Base-by-base conservation (phyloP, 140 eudicot genomes). In the Oenanthe javanica region DNA sequence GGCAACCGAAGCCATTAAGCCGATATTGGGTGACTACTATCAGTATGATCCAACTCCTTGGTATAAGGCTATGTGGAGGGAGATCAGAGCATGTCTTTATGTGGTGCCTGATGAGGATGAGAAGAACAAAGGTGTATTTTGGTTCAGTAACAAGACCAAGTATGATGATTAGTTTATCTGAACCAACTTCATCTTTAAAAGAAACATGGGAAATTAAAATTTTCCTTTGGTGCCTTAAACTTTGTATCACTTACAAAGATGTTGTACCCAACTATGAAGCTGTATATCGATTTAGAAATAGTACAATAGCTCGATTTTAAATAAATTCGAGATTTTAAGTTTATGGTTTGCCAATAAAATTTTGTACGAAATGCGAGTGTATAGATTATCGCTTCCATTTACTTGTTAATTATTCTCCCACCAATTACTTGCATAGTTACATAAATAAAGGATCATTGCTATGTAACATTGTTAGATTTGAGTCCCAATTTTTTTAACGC, bases 1-100 rank as follows among this genome's bases (percentile, higher is more conserved):
- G 84, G 97, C 97, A 14, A 91, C 97, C 0, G 82, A 88, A n/a
- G 97, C 91, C 63, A 86, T 91, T 16, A 91, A 86, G 83, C 94
- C 97, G 10, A 54, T 91, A 21, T 75, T 92, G 38, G 94, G 97
- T 0, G 87, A 88, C 9, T 92, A 92, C 42, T 92, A 92, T 78
- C 94, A 84, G 81, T 89, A 88, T 9, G 97, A 90, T 42, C 94
- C 89, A 31, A 89, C 92, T 1, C 92, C 97, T 10, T 64, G 90
- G 71, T 86, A 81, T 78, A 88, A 88, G 87, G 92, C 97, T 0
- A 88, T 92, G 88, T 92, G 90, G 84, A 88, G 97, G 76, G 97
- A 92, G 55, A 89, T 94, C 4, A 85, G 82, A 81, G 97, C 90
- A 70, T 92, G 97, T 79, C 81, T 92, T 31, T 92, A 92, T 72